phyloP scores from a whole-genome alignment of 805 yeast species.

The Suhomyces sp. region DNA sequence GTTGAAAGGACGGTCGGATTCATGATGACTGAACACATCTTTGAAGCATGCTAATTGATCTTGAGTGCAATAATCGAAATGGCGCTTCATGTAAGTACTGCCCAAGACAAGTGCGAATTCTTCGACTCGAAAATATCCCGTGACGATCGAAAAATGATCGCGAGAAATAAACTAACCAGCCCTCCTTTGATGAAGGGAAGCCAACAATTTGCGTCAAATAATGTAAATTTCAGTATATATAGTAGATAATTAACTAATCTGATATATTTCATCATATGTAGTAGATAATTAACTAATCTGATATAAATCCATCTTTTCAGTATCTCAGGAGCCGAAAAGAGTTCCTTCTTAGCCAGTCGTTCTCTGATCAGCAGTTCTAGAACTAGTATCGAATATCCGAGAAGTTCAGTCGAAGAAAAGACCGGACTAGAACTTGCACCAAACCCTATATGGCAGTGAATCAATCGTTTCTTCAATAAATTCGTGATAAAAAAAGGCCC shows the following conservation, averaged over 20 bases:
- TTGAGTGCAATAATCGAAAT: background rate
- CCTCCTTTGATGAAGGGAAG: background rate
- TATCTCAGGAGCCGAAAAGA: no score
- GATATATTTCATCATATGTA: background rate
- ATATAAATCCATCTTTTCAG: no score
- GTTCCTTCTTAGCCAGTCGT: no score
- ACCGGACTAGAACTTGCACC: no score
- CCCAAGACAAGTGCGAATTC: background rate
- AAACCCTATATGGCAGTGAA: no score
- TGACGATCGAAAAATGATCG: background rate
- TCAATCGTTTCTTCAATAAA: no score
- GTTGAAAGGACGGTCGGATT: background rate
- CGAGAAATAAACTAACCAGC: background rate
- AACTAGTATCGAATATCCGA: no score
- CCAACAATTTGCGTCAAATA: background rate
- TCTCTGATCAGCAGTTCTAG: no score
- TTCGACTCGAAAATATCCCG: background rate
- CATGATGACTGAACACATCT: background rate
- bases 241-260: background rate
- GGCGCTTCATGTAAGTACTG: background rate
- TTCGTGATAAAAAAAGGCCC: no score
- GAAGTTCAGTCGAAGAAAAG: no score
- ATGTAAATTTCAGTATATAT: background rate
- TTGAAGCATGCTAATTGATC: background rate
- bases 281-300: background rate